Conservation (phyloP, 495 filamentous ascomycete species). For the Bacidia gigantensis region DNA sequence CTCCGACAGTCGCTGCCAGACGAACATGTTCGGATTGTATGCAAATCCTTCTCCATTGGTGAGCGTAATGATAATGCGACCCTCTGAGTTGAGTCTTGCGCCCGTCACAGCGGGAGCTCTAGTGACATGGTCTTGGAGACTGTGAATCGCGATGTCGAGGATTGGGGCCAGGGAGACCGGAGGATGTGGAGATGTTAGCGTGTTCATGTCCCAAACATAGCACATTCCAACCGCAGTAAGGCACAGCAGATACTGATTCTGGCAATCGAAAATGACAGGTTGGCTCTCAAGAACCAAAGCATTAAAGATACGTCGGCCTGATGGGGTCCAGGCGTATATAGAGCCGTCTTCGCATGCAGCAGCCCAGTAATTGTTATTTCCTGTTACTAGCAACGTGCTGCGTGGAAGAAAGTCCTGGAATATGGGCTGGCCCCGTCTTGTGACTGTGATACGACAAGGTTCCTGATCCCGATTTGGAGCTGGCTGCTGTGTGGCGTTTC, state of each 20-base stretch:
- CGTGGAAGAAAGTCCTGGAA: conserved; percentile 91
- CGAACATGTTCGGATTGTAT: conserved; percentile 67
- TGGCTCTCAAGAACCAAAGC: conserved; percentile 80
- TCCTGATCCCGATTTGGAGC: conserved; percentile 53
- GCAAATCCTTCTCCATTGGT: conserved; percentile 87
- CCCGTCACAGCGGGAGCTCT: conserved; percentile 71
- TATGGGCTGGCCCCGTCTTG: conserved; percentile 65
- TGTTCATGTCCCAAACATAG: conserved; percentile 86
- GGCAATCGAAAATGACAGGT: conserved; percentile 81
- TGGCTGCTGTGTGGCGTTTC: conserved; percentile 48
- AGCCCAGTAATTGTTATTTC: conserved; percentile 81
- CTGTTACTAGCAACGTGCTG: conserved; percentile 71
- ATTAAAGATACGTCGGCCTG: conserved; percentile 74
- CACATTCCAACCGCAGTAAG: conserved; percentile 80
- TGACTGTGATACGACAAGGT: conserved; percentile 67
- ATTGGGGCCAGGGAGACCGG: conserved; percentile 83
- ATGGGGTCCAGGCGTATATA: conserved; percentile 88
- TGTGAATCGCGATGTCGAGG: conserved; percentile 70
- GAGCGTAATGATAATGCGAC: conserved; percentile 68
- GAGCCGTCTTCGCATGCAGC: conserved; percentile 87
- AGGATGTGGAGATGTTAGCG: conserved; percentile 71
- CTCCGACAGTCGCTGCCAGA: conserved; percentile 92
- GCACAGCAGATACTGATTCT: conserved; percentile 77
- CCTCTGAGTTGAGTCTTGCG: conserved; percentile 77
- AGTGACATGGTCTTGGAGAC: conserved; percentile 51